A percentile compares a stretch with the other conserved stretches of the same genome.
Conservation (phyloP, 768 basidiomycete genomes). For the Suillus plorans region DNA sequence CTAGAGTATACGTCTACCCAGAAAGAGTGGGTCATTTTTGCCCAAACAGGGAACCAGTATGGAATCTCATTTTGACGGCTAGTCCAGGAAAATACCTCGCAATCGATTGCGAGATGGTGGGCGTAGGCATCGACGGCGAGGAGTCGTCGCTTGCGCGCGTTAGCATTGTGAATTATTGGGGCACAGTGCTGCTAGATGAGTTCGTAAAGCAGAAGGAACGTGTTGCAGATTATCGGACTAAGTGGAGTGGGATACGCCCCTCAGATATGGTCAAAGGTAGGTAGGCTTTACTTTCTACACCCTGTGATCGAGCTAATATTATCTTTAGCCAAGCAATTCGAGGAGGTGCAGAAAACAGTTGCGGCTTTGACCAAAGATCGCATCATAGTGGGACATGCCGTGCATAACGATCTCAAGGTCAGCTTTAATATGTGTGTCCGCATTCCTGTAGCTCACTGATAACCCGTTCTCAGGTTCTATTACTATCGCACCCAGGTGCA, state of each 20-base stretch:
- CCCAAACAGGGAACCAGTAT: conserved; percentile 3
- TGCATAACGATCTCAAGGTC: conserved; percentile 86
- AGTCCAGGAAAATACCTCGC: conserved; percentile 77
- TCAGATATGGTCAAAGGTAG: conserved; percentile 70
- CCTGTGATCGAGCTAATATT: background rate
- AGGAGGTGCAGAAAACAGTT: conserved; percentile 75
- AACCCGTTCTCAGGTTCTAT: conserved; percentile 47
- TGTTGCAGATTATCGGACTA: conserved; percentile 91
- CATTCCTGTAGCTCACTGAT: background rate
- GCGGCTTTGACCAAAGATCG: conserved; percentile 74
- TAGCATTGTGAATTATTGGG: conserved; percentile 87
- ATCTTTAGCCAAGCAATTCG: conserved; percentile 67
- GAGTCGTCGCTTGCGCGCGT: conserved; percentile 89
- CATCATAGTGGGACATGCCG: conserved; percentile 87
- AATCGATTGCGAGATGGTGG: conserved; percentile 98
- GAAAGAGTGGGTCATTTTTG: conserved; percentile 40
- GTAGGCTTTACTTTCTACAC: conserved; percentile 15
- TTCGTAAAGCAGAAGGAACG: conserved; percentile 85
- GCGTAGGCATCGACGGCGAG: conserved; percentile 77
- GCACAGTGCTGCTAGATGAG: conserved; percentile 74
- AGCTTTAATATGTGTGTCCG: background rate
- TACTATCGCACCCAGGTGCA: conserved; percentile 68
- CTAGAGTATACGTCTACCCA: conserved; percentile 41
- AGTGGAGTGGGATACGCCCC: conserved; percentile 81
- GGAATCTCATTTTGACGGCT: conserved; percentile 8